Evolutionary conservation across 1,139 yeast genomes (phyloP).

Genomic region (Protomyces arabidopsidicola): DNA sequence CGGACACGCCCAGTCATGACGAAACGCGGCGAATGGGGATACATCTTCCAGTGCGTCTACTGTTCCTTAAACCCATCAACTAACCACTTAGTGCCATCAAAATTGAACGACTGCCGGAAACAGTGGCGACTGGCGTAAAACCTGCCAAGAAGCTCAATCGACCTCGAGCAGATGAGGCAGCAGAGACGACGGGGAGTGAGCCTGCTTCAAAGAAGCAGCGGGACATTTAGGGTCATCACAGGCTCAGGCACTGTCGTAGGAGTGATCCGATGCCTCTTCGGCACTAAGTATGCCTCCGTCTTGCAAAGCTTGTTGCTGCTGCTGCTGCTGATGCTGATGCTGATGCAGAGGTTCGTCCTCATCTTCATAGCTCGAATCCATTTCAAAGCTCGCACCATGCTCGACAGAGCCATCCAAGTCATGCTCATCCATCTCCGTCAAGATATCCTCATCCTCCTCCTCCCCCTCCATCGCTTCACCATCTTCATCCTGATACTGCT

Average conservation of each 20-base stretch:
- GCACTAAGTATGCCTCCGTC: not conserved
- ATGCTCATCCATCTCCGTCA: not conserved
- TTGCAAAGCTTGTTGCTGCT: not conserved
- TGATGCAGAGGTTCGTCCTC: not conserved
- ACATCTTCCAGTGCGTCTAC: slow-evolving; percentile 42
- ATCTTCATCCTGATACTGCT: not conserved
- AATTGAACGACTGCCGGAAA: not conserved
- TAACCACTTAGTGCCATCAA: not conserved
- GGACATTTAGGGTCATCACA: not conserved
- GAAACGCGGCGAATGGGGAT: slow-evolving; percentile 89
- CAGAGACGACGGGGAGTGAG: not conserved
- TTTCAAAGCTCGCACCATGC: not conserved
- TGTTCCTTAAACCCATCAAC: not conserved
- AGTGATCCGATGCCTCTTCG: not conserved
- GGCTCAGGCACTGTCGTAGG: not conserved
- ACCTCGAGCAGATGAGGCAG: no score
- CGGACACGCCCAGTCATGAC: slow-evolving; percentile 95
- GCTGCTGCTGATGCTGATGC: not conserved
- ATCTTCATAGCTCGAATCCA: not conserved
- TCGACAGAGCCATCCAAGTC: not conserved
- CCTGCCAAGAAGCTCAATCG: no score
- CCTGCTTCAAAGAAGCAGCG: not conserved
- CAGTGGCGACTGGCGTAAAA: not conserved
- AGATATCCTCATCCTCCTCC: not conserved
- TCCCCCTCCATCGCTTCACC: not conserved